phyloP scores from a whole-genome alignment of 2,329 filamentous ascomycete species.

The Thermothelomyces thermophilus region DNA sequence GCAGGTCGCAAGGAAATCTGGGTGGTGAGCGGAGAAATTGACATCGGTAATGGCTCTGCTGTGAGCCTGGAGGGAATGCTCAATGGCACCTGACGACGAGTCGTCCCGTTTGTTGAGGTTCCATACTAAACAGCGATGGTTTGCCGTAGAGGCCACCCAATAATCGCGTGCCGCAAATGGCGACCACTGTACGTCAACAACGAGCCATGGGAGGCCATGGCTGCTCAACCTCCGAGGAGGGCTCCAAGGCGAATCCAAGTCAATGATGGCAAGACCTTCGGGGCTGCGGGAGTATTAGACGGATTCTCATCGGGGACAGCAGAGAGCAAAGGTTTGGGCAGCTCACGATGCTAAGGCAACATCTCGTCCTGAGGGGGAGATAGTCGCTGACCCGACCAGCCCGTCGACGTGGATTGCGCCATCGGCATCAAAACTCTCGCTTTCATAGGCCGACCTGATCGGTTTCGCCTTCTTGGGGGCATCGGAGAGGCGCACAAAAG shows the following conservation, averaged over 20 bases:
- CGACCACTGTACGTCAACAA: slow-evolving; percentile 95
- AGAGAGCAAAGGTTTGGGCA: neutral
- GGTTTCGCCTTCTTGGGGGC: slow-evolving; percentile 50
- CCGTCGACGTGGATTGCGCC: slow-evolving; percentile 76
- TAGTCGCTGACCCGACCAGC: slow-evolving; percentile 82
- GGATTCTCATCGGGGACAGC: too few species aligned
- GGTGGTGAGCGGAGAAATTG: slow-evolving; percentile 90
- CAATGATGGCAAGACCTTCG: slow-evolving; percentile 83
- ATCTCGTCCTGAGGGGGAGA: slow-evolving; percentile 85
- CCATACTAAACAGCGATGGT: slow-evolving; percentile 91
- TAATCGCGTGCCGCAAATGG: slow-evolving; percentile 84
- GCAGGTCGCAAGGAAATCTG: slow-evolving; percentile 82
- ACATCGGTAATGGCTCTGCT: slow-evolving; percentile 90
- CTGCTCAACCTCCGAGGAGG: slow-evolving; percentile 74
- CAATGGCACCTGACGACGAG: slow-evolving; percentile 62
- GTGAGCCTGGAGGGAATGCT: slow-evolving; percentile 77
- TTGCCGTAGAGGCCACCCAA: slow-evolving; percentile 91
- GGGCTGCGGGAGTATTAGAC: slow-evolving; percentile 42
- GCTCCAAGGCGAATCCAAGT: slow-evolving; percentile 83
- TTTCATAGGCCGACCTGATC: slow-evolving; percentile 69
- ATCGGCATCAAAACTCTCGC: slow-evolving; percentile 79
- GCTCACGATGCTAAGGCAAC: slow-evolving; percentile 74
- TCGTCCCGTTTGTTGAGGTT: slow-evolving; percentile 77
- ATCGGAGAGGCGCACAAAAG: slow-evolving; percentile 36
- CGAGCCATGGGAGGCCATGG: slow-evolving; percentile 86